A percentile compares a stretch with the other conserved stretches of the same genome.
Evolutionary conservation across 345 rosid species (phyloP).

Genomic region (Pistacia atlantica): DNA sequence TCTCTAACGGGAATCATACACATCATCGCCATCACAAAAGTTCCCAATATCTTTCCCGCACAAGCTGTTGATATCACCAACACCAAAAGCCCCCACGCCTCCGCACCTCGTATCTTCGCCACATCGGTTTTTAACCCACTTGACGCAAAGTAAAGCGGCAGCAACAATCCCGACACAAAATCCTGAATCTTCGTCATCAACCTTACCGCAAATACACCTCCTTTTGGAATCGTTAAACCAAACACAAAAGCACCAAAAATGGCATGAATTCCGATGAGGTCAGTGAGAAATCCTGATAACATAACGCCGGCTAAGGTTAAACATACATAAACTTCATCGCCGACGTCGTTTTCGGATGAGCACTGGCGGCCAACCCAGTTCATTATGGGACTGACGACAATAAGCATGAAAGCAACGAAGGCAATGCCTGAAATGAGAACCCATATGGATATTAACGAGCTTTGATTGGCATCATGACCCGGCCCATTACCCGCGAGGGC

Average conservation of each 20-base stretch:
- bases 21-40: constrained; percentile 42
- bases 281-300: constrained; percentile 43
- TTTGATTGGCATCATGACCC: background rate
- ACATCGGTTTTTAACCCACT: constrained; percentile 64
- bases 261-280: constrained; percentile 54
- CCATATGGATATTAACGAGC: constrained; percentile 49
- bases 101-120: constrained; percentile 40
- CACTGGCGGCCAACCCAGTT: constrained; percentile 19
- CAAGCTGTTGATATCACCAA: constrained; percentile 53
- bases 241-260: constrained; percentile 58
- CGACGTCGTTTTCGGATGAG: constrained; percentile 36
- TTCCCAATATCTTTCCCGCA: constrained; percentile 58
- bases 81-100: constrained; percentile 49
- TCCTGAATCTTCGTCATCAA: constrained; percentile 55
- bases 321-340: constrained; percentile 48
- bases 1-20: constrained; percentile 52
- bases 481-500: constrained; percentile 44
- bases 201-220: constrained; percentile 33
- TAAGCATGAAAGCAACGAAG: constrained; percentile 44
- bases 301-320: constrained; percentile 48
- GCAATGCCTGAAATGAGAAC: constrained; percentile 47
- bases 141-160: constrained; percentile 62
- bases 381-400: constrained; percentile 23
- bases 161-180: constrained; percentile 52
- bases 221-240: constrained; percentile 57